Conservation (phyloP, 2,329 filamentous ascomycete genomes). For the Xylariomycetidae sp. region DNA sequence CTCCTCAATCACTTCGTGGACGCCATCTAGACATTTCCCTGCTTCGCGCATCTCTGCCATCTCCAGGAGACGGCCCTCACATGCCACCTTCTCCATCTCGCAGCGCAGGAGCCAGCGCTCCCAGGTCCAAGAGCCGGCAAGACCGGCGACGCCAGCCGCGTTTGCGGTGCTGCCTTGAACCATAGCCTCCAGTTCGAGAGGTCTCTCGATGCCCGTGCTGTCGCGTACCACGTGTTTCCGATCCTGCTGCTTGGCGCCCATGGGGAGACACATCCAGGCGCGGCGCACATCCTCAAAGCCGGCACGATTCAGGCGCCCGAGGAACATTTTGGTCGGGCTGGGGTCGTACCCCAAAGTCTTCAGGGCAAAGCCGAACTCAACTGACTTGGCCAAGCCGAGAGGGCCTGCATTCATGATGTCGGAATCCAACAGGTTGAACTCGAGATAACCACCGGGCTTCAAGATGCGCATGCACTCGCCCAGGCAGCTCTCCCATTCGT, state of each 20-base stretch:
- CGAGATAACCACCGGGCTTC: constrained; percentile 88
- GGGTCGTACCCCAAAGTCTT: constrained; percentile 89
- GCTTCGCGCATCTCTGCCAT: constrained; percentile 50
- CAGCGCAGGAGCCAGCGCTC: constrained; percentile 92
- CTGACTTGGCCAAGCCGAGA: constrained; percentile 73
- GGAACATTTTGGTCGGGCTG: constrained; percentile 73
- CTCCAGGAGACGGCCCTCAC: constrained; percentile 55
- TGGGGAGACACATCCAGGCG: constrained; percentile 83
- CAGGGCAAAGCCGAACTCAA: constrained; percentile 89
- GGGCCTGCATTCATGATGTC: constrained; percentile 84
- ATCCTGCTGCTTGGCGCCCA: constrained; percentile 51
- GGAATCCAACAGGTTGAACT: constrained; percentile 85
- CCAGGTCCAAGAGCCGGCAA: constrained; percentile 88
- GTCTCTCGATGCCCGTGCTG: constrained; percentile 34
- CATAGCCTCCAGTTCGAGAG: constrained; percentile 57
- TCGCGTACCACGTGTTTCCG: constrained; percentile 16
- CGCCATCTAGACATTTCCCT: constrained; percentile 54
- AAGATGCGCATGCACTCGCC: constrained; percentile 84
- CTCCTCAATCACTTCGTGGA: constrained; percentile 60
- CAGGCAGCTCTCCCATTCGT: constrained; percentile 86
- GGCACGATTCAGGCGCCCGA: constrained; percentile 66
- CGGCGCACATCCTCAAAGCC: constrained; percentile 80
- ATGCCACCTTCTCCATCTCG: constrained; percentile 73
- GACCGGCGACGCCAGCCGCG: constrained; percentile 70
- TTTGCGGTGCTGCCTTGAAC: constrained; percentile 65